Evolutionary conservation across 1,139 yeast species (phyloP).

Genomic region (Saccharomycopsis hybrid): DNA sequence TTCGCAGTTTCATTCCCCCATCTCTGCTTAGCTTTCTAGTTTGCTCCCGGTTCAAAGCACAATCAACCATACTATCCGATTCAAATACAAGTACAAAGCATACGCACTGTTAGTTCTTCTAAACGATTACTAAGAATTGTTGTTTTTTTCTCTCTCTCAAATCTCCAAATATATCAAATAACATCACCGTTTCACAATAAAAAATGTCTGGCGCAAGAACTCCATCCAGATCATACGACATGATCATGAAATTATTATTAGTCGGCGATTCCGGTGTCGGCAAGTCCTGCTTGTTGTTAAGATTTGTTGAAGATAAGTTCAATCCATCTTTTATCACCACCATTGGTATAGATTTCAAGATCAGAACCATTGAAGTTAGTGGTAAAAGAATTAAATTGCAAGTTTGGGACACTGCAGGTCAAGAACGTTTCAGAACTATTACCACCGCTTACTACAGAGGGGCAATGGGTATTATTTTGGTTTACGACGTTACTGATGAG

Average conservation of each 20-base stretch:
- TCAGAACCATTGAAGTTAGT: slow-evolving; percentile 90
- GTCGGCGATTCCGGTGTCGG: slow-evolving; percentile 99
- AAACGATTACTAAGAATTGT: too few relatives aligned
- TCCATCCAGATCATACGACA: slow-evolving; percentile 79
- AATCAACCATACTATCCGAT: too few relatives aligned
- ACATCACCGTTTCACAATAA: too few relatives aligned
- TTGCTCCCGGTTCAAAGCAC: too few relatives aligned
- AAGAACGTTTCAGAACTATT: slow-evolving; percentile 95
- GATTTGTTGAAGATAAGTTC: slow-evolving; percentile 96
- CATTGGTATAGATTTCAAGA: slow-evolving; percentile 96
- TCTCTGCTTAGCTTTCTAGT: too few relatives aligned
- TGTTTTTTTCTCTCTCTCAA: too few relatives aligned
- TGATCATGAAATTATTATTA: slow-evolving; percentile 85
- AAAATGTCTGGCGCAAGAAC: slow-evolving; percentile 38
- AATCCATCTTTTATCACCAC: slow-evolving; percentile 96
- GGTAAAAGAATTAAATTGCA: slow-evolving; percentile 91
- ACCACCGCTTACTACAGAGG: slow-evolving; percentile 98
- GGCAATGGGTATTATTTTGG: slow-evolving; percentile 95
- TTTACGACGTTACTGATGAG: slow-evolving; percentile 94
- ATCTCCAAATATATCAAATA: too few relatives aligned
- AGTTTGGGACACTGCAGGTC: slow-evolving; percentile 99
- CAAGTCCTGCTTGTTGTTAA: slow-evolving; percentile 84
- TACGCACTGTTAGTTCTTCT: too few relatives aligned
- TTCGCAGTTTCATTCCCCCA: too few relatives aligned
- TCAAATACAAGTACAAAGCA: too few relatives aligned